Evolutionary conservation across 129 eudicot genomes (phyloP), one percentile per base, ranked within the genome.

Genomic region (Chrysanthemum lavandulifolium): DNA sequence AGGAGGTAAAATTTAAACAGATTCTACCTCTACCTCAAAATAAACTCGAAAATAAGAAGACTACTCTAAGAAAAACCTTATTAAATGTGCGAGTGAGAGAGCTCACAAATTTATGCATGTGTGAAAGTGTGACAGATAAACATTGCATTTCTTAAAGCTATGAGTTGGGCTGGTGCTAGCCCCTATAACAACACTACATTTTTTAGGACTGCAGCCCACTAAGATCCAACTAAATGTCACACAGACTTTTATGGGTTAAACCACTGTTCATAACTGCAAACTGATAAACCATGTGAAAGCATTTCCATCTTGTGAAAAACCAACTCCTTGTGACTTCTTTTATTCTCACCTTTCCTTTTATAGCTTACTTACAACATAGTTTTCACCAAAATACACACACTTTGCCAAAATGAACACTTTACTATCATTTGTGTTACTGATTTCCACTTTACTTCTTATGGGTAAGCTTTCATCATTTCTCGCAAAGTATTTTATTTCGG

Each of bases 201-300:
- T 40, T 7, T 40, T 40, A 40, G 9, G 47, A 40, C 2, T 40
- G 2, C 47, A 40, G 47, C 47, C 47, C 19, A 33, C 19, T 13
- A 36, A 16, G 56, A 27, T 45, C 56, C 53, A 68, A 10, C 13
- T 19, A 51, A 6, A 15, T 21, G 62, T n/a, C 1, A 45, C 2
- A 54, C 2, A 13, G 65, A 65, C 66, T 67, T 27, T 76, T 10
- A 36, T 63, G 77, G 77, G 82, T 57, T 10, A 40, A 18, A 23
- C 15, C 51, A 62, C 13, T 10, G n/a, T 23, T 19, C 60, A 73
- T 78, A 53, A 78, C 82, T 78, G 23, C 76, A 78, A 6, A 47
- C 55, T 70, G 63, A 21, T 36, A 62, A 70, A 61, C 66, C 76
- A 78, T 78, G 81, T 78, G 81, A 78, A 62, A 10, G 31, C 81